Evolutionary conservation across 805 yeast species (phyloP).

Genomic region (Candida ovalis): DNA sequence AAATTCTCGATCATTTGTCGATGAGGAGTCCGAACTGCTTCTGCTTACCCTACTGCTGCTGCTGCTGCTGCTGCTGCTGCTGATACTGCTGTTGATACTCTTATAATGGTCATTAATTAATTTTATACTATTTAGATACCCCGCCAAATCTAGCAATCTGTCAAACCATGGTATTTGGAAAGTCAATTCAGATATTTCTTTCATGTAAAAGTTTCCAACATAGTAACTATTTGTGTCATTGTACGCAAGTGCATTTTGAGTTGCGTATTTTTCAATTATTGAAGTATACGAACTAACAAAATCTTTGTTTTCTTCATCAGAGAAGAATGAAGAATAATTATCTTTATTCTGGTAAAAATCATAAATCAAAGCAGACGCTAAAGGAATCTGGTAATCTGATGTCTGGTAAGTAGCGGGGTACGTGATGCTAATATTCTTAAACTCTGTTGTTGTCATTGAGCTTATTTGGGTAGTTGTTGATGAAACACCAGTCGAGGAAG

Average conservation of each 20-base stretch:
- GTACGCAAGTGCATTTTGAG: neutral
- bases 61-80: neutral
- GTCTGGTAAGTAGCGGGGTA: neutral
- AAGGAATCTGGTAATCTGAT: neutral
- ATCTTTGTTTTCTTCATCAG: neutral
- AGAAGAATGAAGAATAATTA: neutral
- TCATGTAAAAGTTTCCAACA: neutral
- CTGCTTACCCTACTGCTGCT: too few relatives aligned
- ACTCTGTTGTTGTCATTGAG: neutral
- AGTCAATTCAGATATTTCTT: neutral
- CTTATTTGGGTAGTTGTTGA: neutral
- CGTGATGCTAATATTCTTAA: neutral
- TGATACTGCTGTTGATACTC: too few relatives aligned
- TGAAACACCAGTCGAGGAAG: neutral
- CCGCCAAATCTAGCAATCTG: neutral
- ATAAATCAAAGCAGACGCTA: conserved; percentile 1
- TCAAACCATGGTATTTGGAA: conserved; percentile 1
- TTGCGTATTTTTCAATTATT: neutral
- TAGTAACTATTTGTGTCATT: neutral
- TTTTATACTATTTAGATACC: neutral
- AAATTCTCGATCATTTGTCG: neutral
- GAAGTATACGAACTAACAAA: neutral
- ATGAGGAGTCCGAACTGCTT: too few relatives aligned
- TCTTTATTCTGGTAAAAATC: neutral
- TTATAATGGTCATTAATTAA: neutral